Percentiles rank a stretch among this genome's conserved stretches.
phyloP scores from a whole-genome alignment of 164 flowering plant genomes.

The Buxus sempervirens region DNA sequence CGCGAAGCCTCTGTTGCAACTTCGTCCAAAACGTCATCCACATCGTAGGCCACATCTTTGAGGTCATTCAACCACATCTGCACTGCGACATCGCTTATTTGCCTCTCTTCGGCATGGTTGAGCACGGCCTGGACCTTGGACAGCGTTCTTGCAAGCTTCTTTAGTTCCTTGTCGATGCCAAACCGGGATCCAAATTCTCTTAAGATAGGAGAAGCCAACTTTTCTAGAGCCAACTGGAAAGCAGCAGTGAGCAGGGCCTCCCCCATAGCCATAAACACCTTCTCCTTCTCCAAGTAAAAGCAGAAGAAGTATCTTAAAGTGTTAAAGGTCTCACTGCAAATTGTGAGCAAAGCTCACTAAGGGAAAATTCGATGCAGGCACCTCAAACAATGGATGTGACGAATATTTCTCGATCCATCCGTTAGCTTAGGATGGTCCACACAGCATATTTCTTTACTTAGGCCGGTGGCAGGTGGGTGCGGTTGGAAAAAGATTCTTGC shows the following conservation, averaged over 20 bases:
- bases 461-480: too few species aligned
- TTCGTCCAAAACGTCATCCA: constrained; percentile 14
- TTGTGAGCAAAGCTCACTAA: too few species aligned
- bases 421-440: too few species aligned
- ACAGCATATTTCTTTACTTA: too few species aligned
- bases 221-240: not conserved
- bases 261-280: not conserved
- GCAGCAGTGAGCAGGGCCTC: constrained; percentile 6
- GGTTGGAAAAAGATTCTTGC: too few species aligned
- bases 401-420: too few species aligned
- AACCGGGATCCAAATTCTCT: not conserved
- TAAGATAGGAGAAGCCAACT: constrained; percentile 2
- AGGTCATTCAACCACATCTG: constrained; percentile 16
- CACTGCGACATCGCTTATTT: not conserved
- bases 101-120: constrained; percentile 13
- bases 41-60: constrained; percentile 11
- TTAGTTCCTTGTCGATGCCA: not conserved
- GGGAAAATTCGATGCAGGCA: too few species aligned
- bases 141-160: not conserved
- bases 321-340: too few species aligned
- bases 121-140: not conserved
- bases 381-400: too few species aligned
- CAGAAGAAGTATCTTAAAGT: too few species aligned
- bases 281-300: too few species aligned
- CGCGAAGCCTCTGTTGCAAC: constrained; percentile 1